Conservation (phyloP, 2,329 filamentous ascomycete species). For the Gnomoniopsis smithogilvyi region DNA sequence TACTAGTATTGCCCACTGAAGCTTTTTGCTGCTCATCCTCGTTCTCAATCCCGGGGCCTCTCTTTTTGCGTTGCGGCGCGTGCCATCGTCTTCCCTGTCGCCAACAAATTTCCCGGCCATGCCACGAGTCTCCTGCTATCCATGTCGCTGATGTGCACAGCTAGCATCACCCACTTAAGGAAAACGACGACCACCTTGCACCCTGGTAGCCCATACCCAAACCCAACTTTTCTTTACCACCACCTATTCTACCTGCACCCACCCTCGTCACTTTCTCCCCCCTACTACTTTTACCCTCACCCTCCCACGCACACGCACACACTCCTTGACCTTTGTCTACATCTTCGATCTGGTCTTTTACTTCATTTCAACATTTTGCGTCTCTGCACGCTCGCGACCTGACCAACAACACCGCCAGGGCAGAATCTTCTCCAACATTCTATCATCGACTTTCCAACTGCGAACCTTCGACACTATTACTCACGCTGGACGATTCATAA, state of each 20-base stretch:
- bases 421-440: slow-evolving; percentile 4
- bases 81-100: slow-evolving; percentile 11
- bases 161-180: slow-evolving; percentile 18
- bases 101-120: slow-evolving; percentile 19
- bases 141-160: neutral
- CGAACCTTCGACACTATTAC: slow-evolving; percentile 4
- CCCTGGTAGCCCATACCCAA: slow-evolving; percentile 7
- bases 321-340: neutral
- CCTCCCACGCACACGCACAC: slow-evolving; percentile 5
- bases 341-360: slow-evolving; percentile 1
- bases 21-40: neutral
- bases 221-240: slow-evolving; percentile 6
- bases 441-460: neutral
- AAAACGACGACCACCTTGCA: slow-evolving; percentile 8
- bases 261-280: slow-evolving; percentile 8
- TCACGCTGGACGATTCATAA: slow-evolving; percentile 17
- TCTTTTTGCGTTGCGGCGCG: neutral
- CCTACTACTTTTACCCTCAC: neutral
- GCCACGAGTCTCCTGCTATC: slow-evolving; percentile 4
- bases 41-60: neutral
- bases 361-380: slow-evolving; percentile 7
- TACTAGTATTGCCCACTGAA: neutral
- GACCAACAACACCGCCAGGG: neutral
- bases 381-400: neutral
- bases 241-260: slow-evolving; percentile 3